phyloP scores from a whole-genome alignment of 2,329 filamentous ascomycete species.

The Atkinsonella hypoxylon region DNA sequence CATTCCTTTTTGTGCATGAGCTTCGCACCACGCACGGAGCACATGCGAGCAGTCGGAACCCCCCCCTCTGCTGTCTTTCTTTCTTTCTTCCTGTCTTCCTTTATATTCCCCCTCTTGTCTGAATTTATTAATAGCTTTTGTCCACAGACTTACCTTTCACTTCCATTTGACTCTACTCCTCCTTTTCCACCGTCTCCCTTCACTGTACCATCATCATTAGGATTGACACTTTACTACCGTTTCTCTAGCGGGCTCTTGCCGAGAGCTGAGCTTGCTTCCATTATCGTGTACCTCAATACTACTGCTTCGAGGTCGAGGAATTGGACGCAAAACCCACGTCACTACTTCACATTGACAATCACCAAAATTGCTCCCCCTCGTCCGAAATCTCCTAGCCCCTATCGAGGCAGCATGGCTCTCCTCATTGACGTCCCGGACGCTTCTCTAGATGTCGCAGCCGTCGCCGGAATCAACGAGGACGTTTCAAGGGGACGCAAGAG shows the following conservation, averaged over 20 bases:
- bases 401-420: conserved; percentile 13
- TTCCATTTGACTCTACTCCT: neutral
- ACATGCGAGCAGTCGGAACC: neutral
- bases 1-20: too few relatives aligned
- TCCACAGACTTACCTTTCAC: neutral
- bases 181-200: neutral
- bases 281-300: too few relatives aligned
- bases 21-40: neutral
- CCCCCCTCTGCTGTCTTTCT: neutral
- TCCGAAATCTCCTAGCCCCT: too few relatives aligned
- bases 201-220: neutral
- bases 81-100: neutral
- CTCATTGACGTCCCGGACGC: conserved; percentile 11
- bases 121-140: neutral
- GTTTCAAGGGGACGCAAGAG: conserved; percentile 26
- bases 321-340: neutral
- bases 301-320: too few relatives aligned
- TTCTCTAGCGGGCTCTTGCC: too few relatives aligned
- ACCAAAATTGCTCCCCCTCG: neutral
- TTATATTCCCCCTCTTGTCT: neutral
- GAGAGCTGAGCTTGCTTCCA: too few relatives aligned
- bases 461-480: conserved; percentile 13
- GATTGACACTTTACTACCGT: too few relatives aligned
- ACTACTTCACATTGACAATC: neutral
- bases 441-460: conserved; percentile 14